phyloP scores from a whole-genome alignment of 495 filamentous ascomycete genomes.

The Chlorociboria aeruginascens region DNA sequence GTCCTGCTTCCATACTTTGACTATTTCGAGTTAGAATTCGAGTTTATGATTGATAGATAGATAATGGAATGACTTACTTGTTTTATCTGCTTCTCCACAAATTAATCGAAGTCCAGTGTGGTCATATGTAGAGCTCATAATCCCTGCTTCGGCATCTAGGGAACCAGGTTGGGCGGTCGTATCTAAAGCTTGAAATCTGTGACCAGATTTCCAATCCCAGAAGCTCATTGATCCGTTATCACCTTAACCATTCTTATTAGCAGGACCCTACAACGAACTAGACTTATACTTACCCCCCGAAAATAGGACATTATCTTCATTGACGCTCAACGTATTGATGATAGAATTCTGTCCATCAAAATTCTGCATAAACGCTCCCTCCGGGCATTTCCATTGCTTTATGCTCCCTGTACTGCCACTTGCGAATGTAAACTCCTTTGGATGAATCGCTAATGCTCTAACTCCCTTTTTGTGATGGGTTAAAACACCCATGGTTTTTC shows the following conservation, averaged over 20 bases:
- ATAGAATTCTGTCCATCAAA: slow-evolving; percentile 95
- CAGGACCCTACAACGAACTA: not conserved
- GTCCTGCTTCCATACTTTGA: slow-evolving; percentile 95
- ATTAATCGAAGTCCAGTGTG: slow-evolving; percentile 79
- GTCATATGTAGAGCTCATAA: slow-evolving; percentile 90
- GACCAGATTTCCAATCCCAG: slow-evolving; percentile 98
- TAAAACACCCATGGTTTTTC: slow-evolving; percentile 88
- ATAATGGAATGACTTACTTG: slow-evolving; percentile 37
- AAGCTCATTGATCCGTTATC: slow-evolving; percentile 96
- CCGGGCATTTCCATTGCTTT: slow-evolving; percentile 99
- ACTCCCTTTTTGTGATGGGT: slow-evolving; percentile 99
- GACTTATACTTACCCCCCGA: slow-evolving; percentile 47
- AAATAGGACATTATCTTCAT: slow-evolving; percentile 91
- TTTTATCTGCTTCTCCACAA: slow-evolving; percentile 93
- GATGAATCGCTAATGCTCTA: slow-evolving; percentile 72
- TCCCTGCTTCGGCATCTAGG: slow-evolving; percentile 84
- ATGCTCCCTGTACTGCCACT: slow-evolving; percentile 83
- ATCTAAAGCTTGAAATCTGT: slow-evolving; percentile 77
- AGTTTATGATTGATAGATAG: not conserved
- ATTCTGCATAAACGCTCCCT: slow-evolving; percentile 98
- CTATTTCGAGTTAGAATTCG: slow-evolving; percentile 26
- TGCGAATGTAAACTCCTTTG: slow-evolving; percentile 93
- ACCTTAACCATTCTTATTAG: slow-evolving; percentile 19
- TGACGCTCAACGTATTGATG: slow-evolving; percentile 88
- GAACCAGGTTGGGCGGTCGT: slow-evolving; percentile 89